Evolutionary conservation across 768 basidiomycete genomes (phyloP).

Genomic region (Mycena leptocephala): DNA sequence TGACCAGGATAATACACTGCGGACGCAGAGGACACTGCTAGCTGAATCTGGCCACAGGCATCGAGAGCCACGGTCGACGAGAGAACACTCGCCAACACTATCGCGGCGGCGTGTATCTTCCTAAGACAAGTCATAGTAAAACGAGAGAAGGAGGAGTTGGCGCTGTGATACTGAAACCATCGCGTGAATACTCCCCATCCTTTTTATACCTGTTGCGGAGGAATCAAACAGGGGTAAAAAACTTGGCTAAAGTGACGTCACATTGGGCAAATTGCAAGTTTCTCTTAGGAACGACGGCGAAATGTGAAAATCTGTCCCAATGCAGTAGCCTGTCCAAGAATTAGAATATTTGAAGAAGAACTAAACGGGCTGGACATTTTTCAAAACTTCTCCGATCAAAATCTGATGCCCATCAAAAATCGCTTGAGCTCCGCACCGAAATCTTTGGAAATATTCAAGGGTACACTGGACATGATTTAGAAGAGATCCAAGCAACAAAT

Average conservation of each 20-base stretch:
- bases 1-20: conserved; percentile 62
- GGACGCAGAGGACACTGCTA: conserved; percentile 59
- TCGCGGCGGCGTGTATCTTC: not conserved
- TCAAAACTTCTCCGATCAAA: too few species aligned
- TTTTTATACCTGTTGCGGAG: not conserved
- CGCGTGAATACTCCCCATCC: not conserved
- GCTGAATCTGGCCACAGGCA: conserved; percentile 57
- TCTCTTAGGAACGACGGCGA: too few species aligned
- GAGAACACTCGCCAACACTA: not conserved
- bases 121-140: not conserved
- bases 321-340: too few species aligned
- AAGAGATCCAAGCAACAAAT: too few species aligned
- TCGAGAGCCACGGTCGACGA: not conserved
- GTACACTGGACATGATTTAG: too few species aligned
- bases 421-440: too few species aligned
- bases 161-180: not conserved
- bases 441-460: too few species aligned
- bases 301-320: too few species aligned
- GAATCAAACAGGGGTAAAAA: too few species aligned
- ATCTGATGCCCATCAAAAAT: too few species aligned
- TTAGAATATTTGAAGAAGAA: too few species aligned
- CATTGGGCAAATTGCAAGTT: not conserved
- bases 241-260: conserved; percentile 1
- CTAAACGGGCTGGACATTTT: too few species aligned
- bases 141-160: not conserved